Conservation (phyloP, 495 filamentous ascomycete genomes). For the Oleoguttula mirabilis region DNA sequence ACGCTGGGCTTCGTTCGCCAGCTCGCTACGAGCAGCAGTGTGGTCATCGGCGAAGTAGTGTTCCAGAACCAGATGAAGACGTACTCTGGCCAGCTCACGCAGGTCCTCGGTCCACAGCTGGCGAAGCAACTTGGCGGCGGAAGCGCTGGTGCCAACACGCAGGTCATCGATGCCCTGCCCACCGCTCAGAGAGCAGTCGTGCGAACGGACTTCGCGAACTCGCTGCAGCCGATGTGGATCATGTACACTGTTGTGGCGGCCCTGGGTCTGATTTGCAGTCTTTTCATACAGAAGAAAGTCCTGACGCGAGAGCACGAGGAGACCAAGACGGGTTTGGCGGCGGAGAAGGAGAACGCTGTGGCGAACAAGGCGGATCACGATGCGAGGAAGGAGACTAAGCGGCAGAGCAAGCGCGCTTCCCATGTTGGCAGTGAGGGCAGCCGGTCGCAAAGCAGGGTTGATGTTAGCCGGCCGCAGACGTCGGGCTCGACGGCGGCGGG, state of each 20-base stretch:
- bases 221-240: conserved; percentile 38
- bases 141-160: conserved; percentile 35
- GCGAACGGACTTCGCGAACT: conserved; percentile 31
- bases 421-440: background rate
- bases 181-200: conserved; percentile 24
- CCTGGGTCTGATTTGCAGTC: conserved; percentile 27
- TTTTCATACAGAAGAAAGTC: conserved; percentile 31
- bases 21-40: conserved; percentile 55
- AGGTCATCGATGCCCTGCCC: conserved; percentile 30
- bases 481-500: too few species aligned
- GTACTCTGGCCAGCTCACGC: conserved; percentile 17
- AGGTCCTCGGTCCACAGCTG: conserved; percentile 22
- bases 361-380: conserved; percentile 20
- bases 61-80: conserved; percentile 51
- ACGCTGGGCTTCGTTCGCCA: conserved; percentile 66
- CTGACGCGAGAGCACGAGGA: conserved; percentile 27
- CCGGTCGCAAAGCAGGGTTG: background rate
- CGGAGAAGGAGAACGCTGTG: conserved; percentile 25
- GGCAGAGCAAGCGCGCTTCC: conserved; percentile 3
- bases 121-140: conserved; percentile 32
- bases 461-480: background rate
- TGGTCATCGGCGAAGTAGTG: conserved; percentile 70
- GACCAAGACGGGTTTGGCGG: conserved; percentile 32
- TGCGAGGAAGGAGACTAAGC: conserved; percentile 19
- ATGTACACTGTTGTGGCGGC: conserved; percentile 33